Evolutionary conservation across 139 green algal species (phyloP), one percentile per base, ranked within the genome.

Genomic region (Micractinium conductrix): DNA sequence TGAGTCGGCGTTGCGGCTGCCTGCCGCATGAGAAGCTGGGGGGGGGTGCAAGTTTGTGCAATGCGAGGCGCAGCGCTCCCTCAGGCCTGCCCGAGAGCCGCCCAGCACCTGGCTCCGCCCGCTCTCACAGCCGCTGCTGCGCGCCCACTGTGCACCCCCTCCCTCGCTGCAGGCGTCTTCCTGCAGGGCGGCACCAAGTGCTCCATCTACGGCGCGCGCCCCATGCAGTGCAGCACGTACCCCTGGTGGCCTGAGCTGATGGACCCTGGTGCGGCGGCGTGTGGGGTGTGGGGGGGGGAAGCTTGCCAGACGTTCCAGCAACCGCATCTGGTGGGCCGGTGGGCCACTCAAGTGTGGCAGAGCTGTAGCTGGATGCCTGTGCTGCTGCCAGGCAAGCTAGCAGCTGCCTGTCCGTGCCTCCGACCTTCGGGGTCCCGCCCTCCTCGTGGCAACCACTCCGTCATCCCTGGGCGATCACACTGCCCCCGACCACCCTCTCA

Each of bases 231-330:
- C 83, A 80, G 69, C 85, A 93, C 88, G 24, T 94, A 94, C 82
- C 91, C 91, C 44, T 94, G 87, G 87, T 94, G 91, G 91, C 91
- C 91, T 2, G 88, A 91, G 74, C 84, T 94, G 7, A 89, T 90
- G 87, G n/a, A 84, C 7, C 35, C 87, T 21, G 58, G 74, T 80
- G 74, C 33, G 74, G n/a, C 7, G 14, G 48, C 12, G 16, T 58
- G 10, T 58, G 48, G 48, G 48, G 48, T 58, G 48, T 58, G 16
- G 48, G 48, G 48, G 10, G 10, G 10, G 12, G 48, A 16, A 16
- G 48, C 16, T 58, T 58, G 48, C 48, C 10, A 10, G 16, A 58
- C 48, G 48, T 58, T 10, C 48, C 48, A 10, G 16, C 48, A 58
- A 16, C 48, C 10, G 48, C 48, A 24, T 58, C 12, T 16, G 53